A percentile compares a stretch with the other conserved stretches of the same genome.
Conservation (phyloP, 495 filamentous ascomycete species). For the Xeromyces bisporus region DNA sequence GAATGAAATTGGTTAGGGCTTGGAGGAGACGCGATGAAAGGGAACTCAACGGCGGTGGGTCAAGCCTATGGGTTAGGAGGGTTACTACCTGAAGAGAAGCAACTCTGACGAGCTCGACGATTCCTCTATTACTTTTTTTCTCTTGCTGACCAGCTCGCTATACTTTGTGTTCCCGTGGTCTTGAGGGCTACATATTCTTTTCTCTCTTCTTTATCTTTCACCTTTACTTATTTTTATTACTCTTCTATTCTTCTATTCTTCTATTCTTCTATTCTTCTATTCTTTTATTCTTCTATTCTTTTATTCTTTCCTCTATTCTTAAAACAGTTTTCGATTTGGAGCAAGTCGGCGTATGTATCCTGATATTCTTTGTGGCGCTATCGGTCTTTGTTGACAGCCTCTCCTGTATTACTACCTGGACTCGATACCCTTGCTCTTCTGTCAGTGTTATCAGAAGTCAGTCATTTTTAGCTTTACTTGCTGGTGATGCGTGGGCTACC, state of each 20-base stretch:
- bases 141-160: neutral
- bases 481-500: no score
- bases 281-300: no score
- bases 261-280: no score
- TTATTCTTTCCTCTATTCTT: neutral
- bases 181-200: slow-evolving; percentile 1
- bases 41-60: slow-evolving; percentile 52
- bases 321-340: neutral
- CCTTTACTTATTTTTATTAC: no score
- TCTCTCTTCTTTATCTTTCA: slow-evolving; percentile 2
- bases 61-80: slow-evolving; percentile 66
- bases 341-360: slow-evolving; percentile 1
- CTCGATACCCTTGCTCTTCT: no score
- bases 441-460: no score
- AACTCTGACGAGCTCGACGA: neutral
- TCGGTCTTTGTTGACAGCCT: no score
- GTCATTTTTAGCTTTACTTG: no score
- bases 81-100: slow-evolving; percentile 30
- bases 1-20: slow-evolving; percentile 63
- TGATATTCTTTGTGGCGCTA: no score
- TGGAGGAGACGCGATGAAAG: slow-evolving; percentile 61
- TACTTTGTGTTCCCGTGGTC: neutral
- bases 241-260: no score
- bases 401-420: no score
- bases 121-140: slow-evolving; percentile 1